phyloP scores from a whole-genome alignment of 164 flowering plant species.

The Umbellularia californica region DNA sequence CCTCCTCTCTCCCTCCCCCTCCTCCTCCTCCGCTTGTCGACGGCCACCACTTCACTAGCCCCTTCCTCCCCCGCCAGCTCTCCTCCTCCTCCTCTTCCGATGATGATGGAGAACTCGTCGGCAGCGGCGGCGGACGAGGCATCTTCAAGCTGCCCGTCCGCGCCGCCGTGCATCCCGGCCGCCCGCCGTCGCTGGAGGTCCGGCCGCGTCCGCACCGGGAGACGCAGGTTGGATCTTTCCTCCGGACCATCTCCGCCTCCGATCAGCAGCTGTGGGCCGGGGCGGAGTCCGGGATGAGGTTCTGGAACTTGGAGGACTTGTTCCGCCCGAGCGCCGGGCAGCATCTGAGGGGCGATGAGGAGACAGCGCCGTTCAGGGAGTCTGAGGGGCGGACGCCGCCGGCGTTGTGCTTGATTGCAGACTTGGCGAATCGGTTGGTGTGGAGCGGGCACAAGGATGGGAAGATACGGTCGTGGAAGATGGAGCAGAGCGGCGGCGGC shows the following conservation, averaged over 20 bases:
- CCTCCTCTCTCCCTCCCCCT: constrained; percentile 11
- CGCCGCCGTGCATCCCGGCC: constrained; percentile 67
- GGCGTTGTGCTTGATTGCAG: constrained; percentile 56
- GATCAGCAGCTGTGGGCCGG: constrained; percentile 92
- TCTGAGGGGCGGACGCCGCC: constrained; percentile 49
- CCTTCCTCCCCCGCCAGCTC: constrained; percentile 12
- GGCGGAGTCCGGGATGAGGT: constrained; percentile 61
- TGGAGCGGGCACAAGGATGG: constrained; percentile 99
- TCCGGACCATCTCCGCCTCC: constrained; percentile 66
- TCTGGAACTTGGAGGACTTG: constrained; percentile 40
- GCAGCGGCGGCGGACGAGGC: constrained; percentile 55
- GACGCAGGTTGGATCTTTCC: constrained; percentile 71
- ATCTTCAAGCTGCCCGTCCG: constrained; percentile 64
- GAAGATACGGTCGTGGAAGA: constrained; percentile 86
- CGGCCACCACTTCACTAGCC: constrained; percentile 1
- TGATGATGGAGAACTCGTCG: constrained; percentile 50
- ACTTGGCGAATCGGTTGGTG: constrained; percentile 56
- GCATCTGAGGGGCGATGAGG: constrained; percentile 59
- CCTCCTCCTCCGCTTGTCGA: background rate
- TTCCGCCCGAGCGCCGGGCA: constrained; percentile 17
- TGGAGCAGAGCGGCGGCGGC: constrained; percentile 39
- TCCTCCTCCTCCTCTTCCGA: constrained; percentile 13
- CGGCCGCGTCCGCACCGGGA: constrained; percentile 90
- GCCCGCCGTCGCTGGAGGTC: constrained; percentile 80
- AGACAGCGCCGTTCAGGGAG: constrained; percentile 71